Evolutionary conservation across 495 filamentous ascomycete species (phyloP).

Genomic region (Penicillium mononematosum): DNA sequence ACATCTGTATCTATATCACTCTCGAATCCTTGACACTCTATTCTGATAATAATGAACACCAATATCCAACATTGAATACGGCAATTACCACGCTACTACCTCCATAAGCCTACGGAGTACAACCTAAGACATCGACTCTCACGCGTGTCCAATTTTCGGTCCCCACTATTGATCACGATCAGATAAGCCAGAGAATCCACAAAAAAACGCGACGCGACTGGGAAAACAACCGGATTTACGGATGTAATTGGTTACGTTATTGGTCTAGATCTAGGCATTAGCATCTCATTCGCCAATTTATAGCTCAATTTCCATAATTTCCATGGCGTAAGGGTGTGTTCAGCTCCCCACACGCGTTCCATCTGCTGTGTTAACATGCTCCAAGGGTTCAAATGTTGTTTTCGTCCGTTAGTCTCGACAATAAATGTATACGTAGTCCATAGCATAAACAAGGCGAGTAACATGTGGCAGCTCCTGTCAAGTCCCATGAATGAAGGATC

Average conservation of each 20-base stretch:
- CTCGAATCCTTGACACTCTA: background rate
- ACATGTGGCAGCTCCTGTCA: slow-evolving; percentile 8
- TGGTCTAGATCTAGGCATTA: slow-evolving; percentile 10
- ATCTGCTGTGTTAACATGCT: background rate
- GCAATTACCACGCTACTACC: background rate
- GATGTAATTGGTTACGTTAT: slow-evolving; percentile 19
- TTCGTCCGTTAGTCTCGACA: background rate
- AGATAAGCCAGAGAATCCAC: slow-evolving; percentile 25
- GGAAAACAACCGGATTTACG: slow-evolving; percentile 29
- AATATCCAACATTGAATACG: too few species aligned
- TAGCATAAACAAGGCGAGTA: background rate
- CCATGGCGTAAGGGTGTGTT: background rate
- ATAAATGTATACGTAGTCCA: background rate
- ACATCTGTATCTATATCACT: background rate
- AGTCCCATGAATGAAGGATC: slow-evolving; percentile 24
- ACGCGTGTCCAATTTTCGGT: slow-evolving; percentile 22
- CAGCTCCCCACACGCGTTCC: slow-evolving; percentile 10
- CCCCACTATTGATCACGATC: slow-evolving; percentile 30
- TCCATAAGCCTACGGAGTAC: background rate
- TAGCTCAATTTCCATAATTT: background rate
- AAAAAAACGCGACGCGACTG: slow-evolving; percentile 27
- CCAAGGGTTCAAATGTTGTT: background rate
- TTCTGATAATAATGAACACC: background rate
- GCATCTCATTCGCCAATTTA: slow-evolving; percentile 3
- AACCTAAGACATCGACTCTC: background rate